phyloP scores from a whole-genome alignment of 177 flowering plant genomes.

The Vitis hybrid region DNA sequence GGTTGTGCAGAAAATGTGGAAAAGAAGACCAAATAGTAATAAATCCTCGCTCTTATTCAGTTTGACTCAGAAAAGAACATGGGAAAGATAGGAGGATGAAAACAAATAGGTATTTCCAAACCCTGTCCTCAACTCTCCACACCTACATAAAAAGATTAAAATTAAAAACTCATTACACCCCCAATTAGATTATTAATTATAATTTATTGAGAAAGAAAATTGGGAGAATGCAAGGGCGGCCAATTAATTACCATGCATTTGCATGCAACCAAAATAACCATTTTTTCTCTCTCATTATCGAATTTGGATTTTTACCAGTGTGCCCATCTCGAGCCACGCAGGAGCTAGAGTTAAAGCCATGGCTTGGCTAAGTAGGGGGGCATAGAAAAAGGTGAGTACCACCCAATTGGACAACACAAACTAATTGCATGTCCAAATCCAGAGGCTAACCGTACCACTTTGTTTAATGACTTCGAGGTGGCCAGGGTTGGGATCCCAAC shows the following conservation, averaged over 20 bases:
- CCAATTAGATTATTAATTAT: too few species aligned
- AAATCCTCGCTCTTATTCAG: too few species aligned
- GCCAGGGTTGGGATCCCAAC: conserved; percentile 46
- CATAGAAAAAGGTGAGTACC: conserved; percentile 20
- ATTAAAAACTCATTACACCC: too few species aligned
- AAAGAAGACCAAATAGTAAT: not conserved
- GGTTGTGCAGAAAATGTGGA: conserved; percentile 1
- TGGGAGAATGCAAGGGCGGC: too few species aligned
- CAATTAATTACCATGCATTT: too few species aligned
- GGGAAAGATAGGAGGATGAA: not conserved
- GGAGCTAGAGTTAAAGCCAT: conserved; percentile 4
- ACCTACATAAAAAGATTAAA: too few species aligned
- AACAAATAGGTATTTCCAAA: too few species aligned
- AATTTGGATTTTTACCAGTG: not conserved
- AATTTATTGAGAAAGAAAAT: too few species aligned
- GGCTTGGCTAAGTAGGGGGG: conserved; percentile 15
- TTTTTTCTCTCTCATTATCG: not conserved
- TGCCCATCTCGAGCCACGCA: conserved; percentile 34
- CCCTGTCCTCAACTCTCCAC: too few species aligned
- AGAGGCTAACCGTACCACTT: conserved; percentile 23
- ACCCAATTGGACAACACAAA: conserved; percentile 34
- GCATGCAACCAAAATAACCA: not conserved
- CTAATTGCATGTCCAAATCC: conserved; percentile 30
- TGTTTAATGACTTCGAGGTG: conserved; percentile 36
- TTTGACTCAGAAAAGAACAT: not conserved